phyloP scores from a whole-genome alignment of 352 stramenopile species.

The Phytophthora multivora region DNA sequence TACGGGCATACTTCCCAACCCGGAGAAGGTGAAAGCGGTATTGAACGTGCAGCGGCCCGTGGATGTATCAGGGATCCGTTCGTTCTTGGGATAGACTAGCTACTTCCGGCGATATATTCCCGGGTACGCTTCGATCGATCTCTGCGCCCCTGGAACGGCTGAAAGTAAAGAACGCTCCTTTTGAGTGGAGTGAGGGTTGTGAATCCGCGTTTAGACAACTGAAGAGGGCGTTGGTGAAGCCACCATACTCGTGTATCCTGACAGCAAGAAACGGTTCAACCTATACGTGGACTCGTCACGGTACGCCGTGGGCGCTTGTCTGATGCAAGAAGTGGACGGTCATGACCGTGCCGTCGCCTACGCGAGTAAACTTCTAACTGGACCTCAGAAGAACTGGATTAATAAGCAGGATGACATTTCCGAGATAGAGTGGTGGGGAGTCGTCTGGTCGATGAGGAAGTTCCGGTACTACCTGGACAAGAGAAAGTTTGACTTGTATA shows the following conservation, averaged over 20 bases:
- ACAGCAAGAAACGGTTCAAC: not conserved
- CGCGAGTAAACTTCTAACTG: not conserved
- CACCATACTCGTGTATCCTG: conserved; percentile 6
- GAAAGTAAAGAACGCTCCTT: conserved; percentile 9
- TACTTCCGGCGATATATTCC: conserved; percentile 3
- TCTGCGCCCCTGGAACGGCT: not conserved
- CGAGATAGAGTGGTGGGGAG: conserved; percentile 4
- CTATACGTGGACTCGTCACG: conserved; percentile 7
- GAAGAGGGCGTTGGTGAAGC: not conserved
- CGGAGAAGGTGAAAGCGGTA: conserved; percentile 10
- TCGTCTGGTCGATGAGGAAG: not conserved
- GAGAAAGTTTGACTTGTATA: not conserved
- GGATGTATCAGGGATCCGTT: not conserved
- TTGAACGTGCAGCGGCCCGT: not conserved
- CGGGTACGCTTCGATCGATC: not conserved
- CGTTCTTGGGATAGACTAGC: not conserved
- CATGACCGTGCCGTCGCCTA: not conserved
- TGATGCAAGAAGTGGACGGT: conserved; percentile 4
- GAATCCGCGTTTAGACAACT: conserved; percentile 7
- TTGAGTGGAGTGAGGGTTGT: conserved; percentile 9
- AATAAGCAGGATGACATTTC: not conserved
- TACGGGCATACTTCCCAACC: conserved; percentile 1
- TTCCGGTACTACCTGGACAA: not conserved
- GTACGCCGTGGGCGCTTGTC: not conserved
- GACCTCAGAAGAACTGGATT: not conserved